A percentile compares a stretch with the other conserved stretches of the same genome.
Conservation (phyloP, 2,329 filamentous ascomycete species). For the Botrytis deweyae region DNA sequence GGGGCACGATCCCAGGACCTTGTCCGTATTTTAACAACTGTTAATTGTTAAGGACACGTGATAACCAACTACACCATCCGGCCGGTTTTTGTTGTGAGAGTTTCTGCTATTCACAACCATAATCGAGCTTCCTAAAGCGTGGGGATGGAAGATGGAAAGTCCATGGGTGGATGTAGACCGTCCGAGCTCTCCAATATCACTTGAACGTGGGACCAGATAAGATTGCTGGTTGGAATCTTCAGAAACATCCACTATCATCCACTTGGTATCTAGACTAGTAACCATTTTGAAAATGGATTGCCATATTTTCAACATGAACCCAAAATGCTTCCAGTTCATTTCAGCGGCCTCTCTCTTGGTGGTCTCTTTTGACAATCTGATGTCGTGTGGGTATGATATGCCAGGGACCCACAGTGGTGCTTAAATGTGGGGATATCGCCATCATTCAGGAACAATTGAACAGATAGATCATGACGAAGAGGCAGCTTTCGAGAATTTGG, state of each 20-base stretch:
- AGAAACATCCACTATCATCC: background rate
- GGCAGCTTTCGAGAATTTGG: background rate
- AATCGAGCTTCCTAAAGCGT: background rate
- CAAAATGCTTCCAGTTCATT: background rate
- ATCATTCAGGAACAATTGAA: slow-evolving; percentile 5
- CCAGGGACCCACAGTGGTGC: background rate
- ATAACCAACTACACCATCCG: slow-evolving; percentile 21
- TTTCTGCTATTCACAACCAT: rapidly evolving
- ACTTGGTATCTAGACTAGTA: background rate
- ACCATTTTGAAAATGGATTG: background rate
- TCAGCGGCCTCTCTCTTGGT: background rate
- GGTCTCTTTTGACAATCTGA: background rate
- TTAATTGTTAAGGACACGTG: slow-evolving; percentile 18
- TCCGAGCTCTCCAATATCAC: background rate
- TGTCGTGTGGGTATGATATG: background rate
- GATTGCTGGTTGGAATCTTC: background rate
- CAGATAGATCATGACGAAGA: slow-evolving; percentile 2
- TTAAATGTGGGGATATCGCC: slow-evolving; percentile 9
- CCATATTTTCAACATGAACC: background rate
- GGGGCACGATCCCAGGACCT: slow-evolving; percentile 20
- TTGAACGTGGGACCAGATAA: background rate
- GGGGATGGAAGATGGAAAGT: background rate
- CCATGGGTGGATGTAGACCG: background rate
- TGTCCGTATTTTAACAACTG: slow-evolving; percentile 12
- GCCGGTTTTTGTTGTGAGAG: background rate